Evolutionary conservation across 345 rosid genomes (phyloP), one percentile per base, ranked within the genome.

Genomic region (Eucalyptus coolabah): DNA sequence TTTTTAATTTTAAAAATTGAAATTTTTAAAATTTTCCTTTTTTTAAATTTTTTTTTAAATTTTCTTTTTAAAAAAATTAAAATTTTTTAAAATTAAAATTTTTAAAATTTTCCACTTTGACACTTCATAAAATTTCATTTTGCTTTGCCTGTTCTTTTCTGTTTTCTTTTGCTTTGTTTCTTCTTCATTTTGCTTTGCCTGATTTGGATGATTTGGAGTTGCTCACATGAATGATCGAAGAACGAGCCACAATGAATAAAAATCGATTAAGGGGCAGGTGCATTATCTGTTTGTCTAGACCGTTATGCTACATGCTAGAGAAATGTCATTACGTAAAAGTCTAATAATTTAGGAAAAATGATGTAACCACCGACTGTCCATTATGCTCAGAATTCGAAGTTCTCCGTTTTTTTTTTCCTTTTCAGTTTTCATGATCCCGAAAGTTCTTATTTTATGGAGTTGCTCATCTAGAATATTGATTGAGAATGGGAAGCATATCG

Each of bases 311-410:
- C 42, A 32, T 4, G 80, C 23, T 16, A 67, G 12, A 6, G 40
- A 67, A 67, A 67, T 67, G 23, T n/a, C 40, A 67, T 14, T 32
- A 67, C 3, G 80, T 12, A n/a, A 5, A 67, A 67, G 13, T 56
- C 14, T 56, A 56, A 56, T 23, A 24, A 56, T 28, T 63, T 13
- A 3, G 2, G 4, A 63, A 1, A 30, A 63, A 3, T 1, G 3
- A 63, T 2, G 69, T 12, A 40, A 12, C 5, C 9, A 5, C 6
- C 16, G 5, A 21, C 1, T 40, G 1, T 77, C 5, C 0, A 19
- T 17, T 5, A 72, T 19, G 28, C 1, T 34, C 8, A 77, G 2
- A 37, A 12, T 72, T 72, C 1, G 3, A 77, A 37, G 28, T 21
- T 37, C 0, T 77, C 9, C 1, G 16, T 2, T 21, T 37, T 77